Evolutionary conservation across 352 stramenopile species (phyloP), one percentile per base, ranked within the genome.

Genomic region (Phytophthora kernoviae): DNA sequence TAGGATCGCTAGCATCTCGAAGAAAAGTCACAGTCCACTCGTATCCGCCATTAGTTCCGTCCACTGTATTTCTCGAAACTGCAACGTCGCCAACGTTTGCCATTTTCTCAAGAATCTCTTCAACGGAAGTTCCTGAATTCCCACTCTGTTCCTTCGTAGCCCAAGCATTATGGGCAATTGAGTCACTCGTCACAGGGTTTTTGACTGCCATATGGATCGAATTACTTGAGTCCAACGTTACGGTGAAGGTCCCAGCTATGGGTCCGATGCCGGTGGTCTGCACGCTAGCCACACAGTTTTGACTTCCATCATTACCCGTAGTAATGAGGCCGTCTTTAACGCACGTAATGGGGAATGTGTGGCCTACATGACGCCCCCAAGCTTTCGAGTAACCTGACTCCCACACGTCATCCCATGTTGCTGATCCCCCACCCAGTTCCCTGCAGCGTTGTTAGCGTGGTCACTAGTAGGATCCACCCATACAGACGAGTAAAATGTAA

Each of bases 21-120:
- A 98, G 62, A 55, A 99, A 99, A 6, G 95, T 98, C 20, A 99
- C 75, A 4, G 83, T 97, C 96, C 96, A 99, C 8, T 86, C 86
- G 64, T 98, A 99, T 0, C 92, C 93, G 30, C 96, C 96, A 22
- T 93, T 98, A 1, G 73, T 50, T 6, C 22, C 36, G 59, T 98
- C 86, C 10, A 98, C 92, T 2, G 52, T 58, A 48, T 83, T 92
- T 55, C 96, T 74, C 7, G 84, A 91, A 2, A 99, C 96, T 10
- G 68, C 65, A 1, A 99, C 91, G 60, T 98, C 93, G 2, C 96
- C 96, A 34, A 99, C 61, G 62, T 98, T 99, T 2, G 68, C 27
- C 79, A 98, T 97, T 4, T 45, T 65, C 63, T 99, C 93, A 1
- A 99, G 77, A 39, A 98, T 97, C 65, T 99, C 96, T 73, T 99